Base-by-base conservation (phyloP, 2,329 filamentous ascomycete species). In the Penicillium sp. region DNA sequence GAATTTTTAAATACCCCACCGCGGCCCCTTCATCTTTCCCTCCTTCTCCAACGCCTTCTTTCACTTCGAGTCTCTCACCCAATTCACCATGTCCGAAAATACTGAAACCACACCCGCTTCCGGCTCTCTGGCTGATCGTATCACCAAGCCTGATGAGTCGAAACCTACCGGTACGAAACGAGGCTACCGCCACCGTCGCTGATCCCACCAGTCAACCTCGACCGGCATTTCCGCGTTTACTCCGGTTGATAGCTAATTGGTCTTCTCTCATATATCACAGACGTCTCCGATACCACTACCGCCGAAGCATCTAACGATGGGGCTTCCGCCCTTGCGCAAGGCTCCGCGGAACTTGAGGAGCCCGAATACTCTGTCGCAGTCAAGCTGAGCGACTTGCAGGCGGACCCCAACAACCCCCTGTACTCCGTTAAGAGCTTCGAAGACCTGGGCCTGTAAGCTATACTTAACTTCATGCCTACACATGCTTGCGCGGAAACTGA, bases 361-460 rank as follows among this genome's bases (percentile, higher is more conserved):
- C 83, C 84, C 3, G 84, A 87, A 50, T 95, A 87, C 72, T 87
- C 93, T 59, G 92, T 99, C 58, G 87, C 95, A 65, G 89, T 99
- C 61, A 93, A 92, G 71, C 81, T 97, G 51, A 91, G 86, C 62
- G 90, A 95, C 65, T 79, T 95, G 46, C 90, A 96, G 72, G 82
- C 83, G 27, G 89, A 96, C 65, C 83, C 87, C 10, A 86, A 89
- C 63, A 92, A 90, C 65, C 92, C 92, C 10, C 81, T 97, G 19
- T 93, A 84, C 70, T 96, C 92, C 3, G 85, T 86, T 41, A 86
- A 86, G 60, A 83, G 80, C 1, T 99, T 96, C 68, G 82, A 93
- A 58, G 84, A 96, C 56, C 81, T 97, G 49, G 84, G 88, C 59
- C 78, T 99, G 87, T 95, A 74, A 70, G 86, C 78, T 6, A 30